phyloP scores from a whole-genome alignment of 345 rosid species.

The Corchorus olitorius region DNA sequence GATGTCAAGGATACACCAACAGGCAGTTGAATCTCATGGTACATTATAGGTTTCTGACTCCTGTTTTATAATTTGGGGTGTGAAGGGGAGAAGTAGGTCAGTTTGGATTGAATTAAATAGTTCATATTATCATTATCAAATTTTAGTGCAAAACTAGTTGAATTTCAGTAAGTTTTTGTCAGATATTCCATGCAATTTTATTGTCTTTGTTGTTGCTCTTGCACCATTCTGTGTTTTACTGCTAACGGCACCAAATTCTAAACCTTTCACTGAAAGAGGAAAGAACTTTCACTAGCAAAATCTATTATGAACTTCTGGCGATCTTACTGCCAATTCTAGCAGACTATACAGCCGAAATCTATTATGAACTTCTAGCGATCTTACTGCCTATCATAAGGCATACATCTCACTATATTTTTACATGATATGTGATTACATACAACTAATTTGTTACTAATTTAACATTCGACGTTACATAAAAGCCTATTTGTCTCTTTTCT shows the following conservation, averaged over 20 bases:
- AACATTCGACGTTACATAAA: too few relatives aligned
- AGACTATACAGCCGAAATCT: not conserved
- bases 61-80: not conserved
- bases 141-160: not conserved
- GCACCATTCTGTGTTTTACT: too few relatives aligned
- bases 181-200: too few relatives aligned
- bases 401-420: too few relatives aligned
- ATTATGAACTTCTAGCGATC: not conserved
- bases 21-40: constrained; percentile 9
- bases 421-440: too few relatives aligned
- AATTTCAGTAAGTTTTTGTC: not conserved
- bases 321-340: not conserved
- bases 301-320: not conserved
- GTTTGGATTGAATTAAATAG: not conserved
- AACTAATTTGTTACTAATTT: too few relatives aligned
- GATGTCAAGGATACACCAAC: constrained; percentile 14
- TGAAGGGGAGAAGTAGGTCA: not conserved
- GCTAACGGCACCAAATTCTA: too few relatives aligned
- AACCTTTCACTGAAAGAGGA: too few relatives aligned
- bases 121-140: not conserved
- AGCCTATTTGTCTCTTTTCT: too few relatives aligned
- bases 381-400: not conserved
- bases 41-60: not conserved
- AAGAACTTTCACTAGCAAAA: not conserved
- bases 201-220: too few relatives aligned